Conservation (phyloP, 331 rosid species). For the Quercus phellos region DNA sequence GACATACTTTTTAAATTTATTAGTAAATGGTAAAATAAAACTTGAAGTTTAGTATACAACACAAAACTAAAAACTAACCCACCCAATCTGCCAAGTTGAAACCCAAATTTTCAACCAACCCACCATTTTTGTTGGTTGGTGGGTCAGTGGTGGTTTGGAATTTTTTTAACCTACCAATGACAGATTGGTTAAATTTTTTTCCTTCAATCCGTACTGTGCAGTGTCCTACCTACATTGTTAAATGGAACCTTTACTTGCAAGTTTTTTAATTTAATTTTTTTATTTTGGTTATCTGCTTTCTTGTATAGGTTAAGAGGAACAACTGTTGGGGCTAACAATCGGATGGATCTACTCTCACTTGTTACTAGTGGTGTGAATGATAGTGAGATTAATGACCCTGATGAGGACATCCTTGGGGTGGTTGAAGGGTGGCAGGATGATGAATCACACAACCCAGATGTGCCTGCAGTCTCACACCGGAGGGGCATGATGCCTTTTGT, state of each 20-base stretch:
- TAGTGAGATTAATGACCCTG: constrained; percentile 51
- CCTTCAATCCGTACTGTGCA: too few relatives aligned
- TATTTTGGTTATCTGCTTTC: neutral
- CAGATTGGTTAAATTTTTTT: too few relatives aligned
- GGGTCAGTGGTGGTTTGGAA: too few relatives aligned
- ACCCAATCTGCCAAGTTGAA: too few relatives aligned
- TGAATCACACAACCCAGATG: constrained; percentile 95
- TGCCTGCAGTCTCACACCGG: constrained; percentile 83
- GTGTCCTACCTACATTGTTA: neutral
- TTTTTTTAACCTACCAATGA: too few relatives aligned
- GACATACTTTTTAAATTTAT: too few relatives aligned
- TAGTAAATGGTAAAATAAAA: too few relatives aligned
- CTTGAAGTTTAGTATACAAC: too few relatives aligned
- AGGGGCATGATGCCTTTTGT: constrained; percentile 89
- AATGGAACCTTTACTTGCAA: neutral
- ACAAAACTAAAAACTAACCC: too few relatives aligned
- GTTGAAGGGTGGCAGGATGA: constrained; percentile 95
- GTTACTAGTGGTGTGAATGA: constrained; percentile 79
- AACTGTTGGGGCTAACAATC: constrained; percentile 72
- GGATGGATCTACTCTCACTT: constrained; percentile 89
- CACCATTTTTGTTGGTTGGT: too few relatives aligned
- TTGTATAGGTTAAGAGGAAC: constrained; percentile 77
- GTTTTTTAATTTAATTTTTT: neutral
- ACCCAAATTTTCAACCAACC: too few relatives aligned
- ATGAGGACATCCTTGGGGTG: constrained; percentile 80